phyloP scores from a whole-genome alignment of 208 protist species.

The Wallacemonas collosoma region DNA sequence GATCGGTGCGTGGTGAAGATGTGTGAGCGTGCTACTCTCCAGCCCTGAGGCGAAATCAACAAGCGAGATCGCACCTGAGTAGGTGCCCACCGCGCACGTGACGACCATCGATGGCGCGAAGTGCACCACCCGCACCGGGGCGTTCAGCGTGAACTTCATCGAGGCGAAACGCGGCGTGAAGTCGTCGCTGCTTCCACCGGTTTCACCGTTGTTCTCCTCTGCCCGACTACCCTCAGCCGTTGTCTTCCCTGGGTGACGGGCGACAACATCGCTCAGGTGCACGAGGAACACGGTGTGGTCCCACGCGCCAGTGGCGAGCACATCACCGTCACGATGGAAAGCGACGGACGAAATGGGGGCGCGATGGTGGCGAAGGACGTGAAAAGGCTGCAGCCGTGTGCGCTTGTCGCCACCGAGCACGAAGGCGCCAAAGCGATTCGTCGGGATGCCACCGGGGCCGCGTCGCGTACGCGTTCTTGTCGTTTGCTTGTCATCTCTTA shows the following conservation, averaged over 20 bases:
- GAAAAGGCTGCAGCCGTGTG: conserved; percentile 34
- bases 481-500: neutral
- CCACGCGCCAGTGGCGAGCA: conserved; percentile 80
- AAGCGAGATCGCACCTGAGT: conserved; percentile 56
- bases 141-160: conserved; percentile 19
- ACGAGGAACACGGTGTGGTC: conserved; percentile 61
- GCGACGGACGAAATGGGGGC: conserved; percentile 56
- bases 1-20: conserved; percentile 64
- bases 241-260: neutral
- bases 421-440: conserved; percentile 15
- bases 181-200: neutral
- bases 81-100: conserved; percentile 74
- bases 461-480: neutral
- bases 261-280: conserved; percentile 25
- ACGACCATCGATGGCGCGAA: conserved; percentile 72
- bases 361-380: conserved; percentile 62
- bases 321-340: conserved; percentile 68
- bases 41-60: conserved; percentile 62
- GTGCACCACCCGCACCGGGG: conserved; percentile 54
- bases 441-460: neutral
- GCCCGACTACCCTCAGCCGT: too few species aligned
- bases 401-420: conserved; percentile 10
- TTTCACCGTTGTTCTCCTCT: too few species aligned
- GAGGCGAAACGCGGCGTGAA: conserved; percentile 14
- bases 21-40: conserved; percentile 37